Conservation (phyloP, 2,329 filamentous ascomycete species). For the Chalaropsis ovoidea region DNA sequence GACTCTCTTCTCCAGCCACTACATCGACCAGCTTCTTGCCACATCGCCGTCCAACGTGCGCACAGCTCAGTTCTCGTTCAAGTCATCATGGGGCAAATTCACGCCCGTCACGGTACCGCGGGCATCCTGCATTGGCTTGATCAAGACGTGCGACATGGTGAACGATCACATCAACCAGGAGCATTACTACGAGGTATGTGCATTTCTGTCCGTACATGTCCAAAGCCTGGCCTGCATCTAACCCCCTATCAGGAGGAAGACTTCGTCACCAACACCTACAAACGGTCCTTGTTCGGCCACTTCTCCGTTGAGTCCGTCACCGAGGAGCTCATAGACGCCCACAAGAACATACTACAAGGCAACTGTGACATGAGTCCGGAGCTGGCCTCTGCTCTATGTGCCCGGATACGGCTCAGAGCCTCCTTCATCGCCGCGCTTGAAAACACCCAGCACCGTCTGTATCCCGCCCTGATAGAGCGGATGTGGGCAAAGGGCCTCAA, state of each 20-base stretch:
- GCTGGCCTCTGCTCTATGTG: conserved; percentile 47
- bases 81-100: conserved; percentile 31
- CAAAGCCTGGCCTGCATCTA: background rate
- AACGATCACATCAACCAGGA: conserved; percentile 69
- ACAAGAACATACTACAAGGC: conserved; percentile 32
- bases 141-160: conserved; percentile 74
- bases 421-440: conserved; percentile 49
- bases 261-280: conserved; percentile 86
- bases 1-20: conserved; percentile 84
- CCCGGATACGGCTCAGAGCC: conserved; percentile 57
- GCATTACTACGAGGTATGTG: conserved; percentile 73
- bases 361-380: conserved; percentile 27
- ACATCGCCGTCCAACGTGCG: conserved; percentile 54
- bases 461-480: conserved; percentile 39
- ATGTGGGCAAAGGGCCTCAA: conserved; percentile 37
- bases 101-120: conserved; percentile 57
- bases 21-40: conserved; percentile 74
- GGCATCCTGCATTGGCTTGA: conserved; percentile 73
- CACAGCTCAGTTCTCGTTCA: conserved; percentile 52
- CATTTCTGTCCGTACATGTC: background rate
- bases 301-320: conserved; percentile 50
- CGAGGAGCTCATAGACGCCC: conserved; percentile 44
- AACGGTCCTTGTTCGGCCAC: conserved; percentile 60
- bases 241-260: conserved; percentile 67
- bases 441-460: conserved; percentile 38